Evolutionary conservation across 1,284 basidiomycete species (phyloP).

Genomic region (Ceratobasidium sp.): DNA sequence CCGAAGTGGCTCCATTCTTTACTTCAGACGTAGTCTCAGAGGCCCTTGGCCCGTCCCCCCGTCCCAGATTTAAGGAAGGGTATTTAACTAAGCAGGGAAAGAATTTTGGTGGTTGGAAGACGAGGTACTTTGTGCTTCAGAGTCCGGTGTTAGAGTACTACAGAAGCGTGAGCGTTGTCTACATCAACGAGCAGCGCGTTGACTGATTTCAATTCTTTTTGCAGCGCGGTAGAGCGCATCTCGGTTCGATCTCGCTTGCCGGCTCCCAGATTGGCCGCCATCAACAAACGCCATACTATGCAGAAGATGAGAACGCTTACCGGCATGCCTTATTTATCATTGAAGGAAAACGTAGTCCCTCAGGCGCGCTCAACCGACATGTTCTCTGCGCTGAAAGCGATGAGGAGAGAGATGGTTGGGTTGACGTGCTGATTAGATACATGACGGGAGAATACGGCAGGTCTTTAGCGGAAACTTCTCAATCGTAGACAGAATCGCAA

Average conservation of each 20-base stretch:
- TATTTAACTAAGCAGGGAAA: constrained; percentile 97
- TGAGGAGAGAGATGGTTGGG: constrained; percentile 91
- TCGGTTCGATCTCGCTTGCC: constrained; percentile 88
- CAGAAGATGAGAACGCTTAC: constrained; percentile 91
- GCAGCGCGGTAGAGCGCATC: constrained; percentile 87
- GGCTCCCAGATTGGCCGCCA: constrained; percentile 88
- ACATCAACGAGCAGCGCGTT: constrained; percentile 32
- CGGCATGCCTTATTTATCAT: constrained; percentile 97
- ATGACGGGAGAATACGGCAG: constrained; percentile 53
- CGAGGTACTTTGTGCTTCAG: constrained; percentile 91
- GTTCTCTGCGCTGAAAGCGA: constrained; percentile 97
- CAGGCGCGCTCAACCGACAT: constrained; percentile 80
- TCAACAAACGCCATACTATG: constrained; percentile 62
- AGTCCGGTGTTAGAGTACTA: constrained; percentile 92
- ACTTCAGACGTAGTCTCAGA: constrained; percentile 87
- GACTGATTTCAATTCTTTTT: constrained; percentile 38
- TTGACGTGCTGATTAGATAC: constrained; percentile 88
- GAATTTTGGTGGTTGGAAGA: constrained; percentile 96
- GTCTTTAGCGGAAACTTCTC: constrained; percentile 1
- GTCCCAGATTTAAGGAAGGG: constrained; percentile 90
- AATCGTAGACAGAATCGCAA: constrained; percentile 37
- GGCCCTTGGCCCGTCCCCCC: constrained; percentile 75
- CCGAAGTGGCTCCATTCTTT: constrained; percentile 92
- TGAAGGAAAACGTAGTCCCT: constrained; percentile 78
- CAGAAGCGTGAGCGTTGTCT: constrained; percentile 78